A percentile compares a stretch with the other conserved stretches of the same genome.
These are phyloP conservation scores for Blastobotrys malaysiensis DNA, from an alignment of 1,139 yeast genomes.

Conservation along the genomic window DNA sequence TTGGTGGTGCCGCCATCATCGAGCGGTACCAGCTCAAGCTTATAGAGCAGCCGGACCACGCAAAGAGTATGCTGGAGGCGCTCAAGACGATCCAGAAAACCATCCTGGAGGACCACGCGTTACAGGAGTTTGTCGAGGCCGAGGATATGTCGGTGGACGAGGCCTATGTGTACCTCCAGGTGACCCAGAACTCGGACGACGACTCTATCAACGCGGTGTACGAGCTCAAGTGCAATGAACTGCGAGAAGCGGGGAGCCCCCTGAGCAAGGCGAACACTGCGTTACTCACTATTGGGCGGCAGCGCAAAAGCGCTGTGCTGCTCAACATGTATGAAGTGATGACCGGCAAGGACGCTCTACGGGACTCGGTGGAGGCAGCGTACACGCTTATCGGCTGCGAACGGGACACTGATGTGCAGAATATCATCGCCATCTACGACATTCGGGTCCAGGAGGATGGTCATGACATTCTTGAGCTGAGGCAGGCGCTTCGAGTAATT, in stretches of 20 bases:
- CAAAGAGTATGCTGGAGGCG: conserved; percentile 17
- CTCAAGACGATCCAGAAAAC: conserved; percentile 22
- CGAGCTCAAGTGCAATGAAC: conserved; percentile 42
- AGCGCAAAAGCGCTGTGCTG: conserved; percentile 44
- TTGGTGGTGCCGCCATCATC: conserved; percentile 25
- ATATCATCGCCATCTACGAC: conserved; percentile 28
- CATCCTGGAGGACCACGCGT: conserved; percentile 2
- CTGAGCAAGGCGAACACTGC: conserved; percentile 38
- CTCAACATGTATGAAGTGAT: conserved; percentile 24
- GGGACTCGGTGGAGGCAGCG: conserved; percentile 52
- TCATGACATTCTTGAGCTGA: conserved; percentile 27
- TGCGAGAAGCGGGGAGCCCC: conserved; percentile 41
- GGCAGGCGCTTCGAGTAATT: conserved; percentile 33
- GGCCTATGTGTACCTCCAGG: conserved; percentile 56
- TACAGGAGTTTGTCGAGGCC: conserved; percentile 44
- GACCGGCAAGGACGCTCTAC: conserved; percentile 16
- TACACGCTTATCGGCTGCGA: conserved; percentile 41
- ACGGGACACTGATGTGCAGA: conserved; percentile 25
- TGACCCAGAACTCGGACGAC: conserved; percentile 66
- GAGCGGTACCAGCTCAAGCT: conserved; percentile 21
- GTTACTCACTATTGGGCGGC: conserved; percentile 53
- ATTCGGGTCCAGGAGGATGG: conserved; percentile 31
- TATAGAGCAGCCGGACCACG: conserved; percentile 14
- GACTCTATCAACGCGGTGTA: conserved; percentile 68
- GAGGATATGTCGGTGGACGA: conserved; percentile 52